Evolutionary conservation across 2,329 filamentous ascomycete species (phyloP).

Genomic region (Ophiostoma piceae): DNA sequence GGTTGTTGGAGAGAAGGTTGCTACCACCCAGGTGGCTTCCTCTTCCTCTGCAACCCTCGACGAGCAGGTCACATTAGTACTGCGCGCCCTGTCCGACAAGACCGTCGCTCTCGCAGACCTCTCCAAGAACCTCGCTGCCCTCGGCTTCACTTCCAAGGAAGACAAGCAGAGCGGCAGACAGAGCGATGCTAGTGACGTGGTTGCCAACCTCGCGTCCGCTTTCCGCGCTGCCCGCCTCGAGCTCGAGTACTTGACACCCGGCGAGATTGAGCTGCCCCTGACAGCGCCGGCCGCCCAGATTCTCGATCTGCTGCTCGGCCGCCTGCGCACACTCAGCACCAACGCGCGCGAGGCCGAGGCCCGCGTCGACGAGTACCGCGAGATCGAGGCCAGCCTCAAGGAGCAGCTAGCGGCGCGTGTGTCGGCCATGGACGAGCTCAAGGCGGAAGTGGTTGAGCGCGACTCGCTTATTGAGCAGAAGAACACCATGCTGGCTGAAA

Average conservation of each 20-base stretch:
- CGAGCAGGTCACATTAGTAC: slow-evolving; percentile 39
- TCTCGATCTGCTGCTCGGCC: slow-evolving; percentile 49
- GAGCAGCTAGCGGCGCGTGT: slow-evolving; percentile 53
- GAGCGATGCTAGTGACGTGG: slow-evolving; percentile 44
- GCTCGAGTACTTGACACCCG: slow-evolving; percentile 57
- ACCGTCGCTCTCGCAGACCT: slow-evolving; percentile 45
- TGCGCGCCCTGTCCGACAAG: slow-evolving; percentile 45
- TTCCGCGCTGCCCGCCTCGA: slow-evolving; percentile 56
- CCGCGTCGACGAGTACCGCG: slow-evolving; percentile 56
- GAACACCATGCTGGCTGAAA: slow-evolving; percentile 17
- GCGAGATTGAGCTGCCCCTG: slow-evolving; percentile 51
- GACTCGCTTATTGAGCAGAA: slow-evolving; percentile 28
- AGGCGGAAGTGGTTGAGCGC: slow-evolving; percentile 36
- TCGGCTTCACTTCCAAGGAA: slow-evolving; percentile 49
- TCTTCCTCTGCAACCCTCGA: slow-evolving; percentile 35
- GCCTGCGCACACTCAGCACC: slow-evolving; percentile 46
- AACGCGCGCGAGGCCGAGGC: slow-evolving; percentile 46
- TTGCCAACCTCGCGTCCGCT: slow-evolving; percentile 43
- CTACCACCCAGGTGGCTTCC: slow-evolving; percentile 23
- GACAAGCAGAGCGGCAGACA: slow-evolving; percentile 29
- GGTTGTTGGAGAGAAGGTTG: slow-evolving; percentile 38
- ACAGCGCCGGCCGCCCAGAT: slow-evolving; percentile 50
- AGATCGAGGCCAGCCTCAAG: slow-evolving; percentile 50
- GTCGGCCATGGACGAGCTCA: slow-evolving; percentile 46
- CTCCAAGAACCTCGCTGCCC: slow-evolving; percentile 40